These are phyloP conservation scores for Pythium apleroticum DNA, from an alignment of 352 stramenopile species.

Conservation along the genomic window DNA sequence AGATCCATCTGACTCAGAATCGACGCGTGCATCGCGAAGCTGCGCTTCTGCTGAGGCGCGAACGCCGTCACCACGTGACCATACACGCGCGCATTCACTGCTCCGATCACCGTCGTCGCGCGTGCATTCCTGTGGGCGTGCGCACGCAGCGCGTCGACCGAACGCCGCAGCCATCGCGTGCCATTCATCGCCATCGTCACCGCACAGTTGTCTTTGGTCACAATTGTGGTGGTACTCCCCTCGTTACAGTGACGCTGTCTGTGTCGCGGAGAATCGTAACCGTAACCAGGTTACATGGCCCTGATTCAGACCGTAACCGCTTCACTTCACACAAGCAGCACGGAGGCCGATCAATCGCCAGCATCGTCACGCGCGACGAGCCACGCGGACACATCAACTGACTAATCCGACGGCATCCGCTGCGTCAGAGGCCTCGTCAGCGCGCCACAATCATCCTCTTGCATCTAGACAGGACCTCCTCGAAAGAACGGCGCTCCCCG, in stretches of 20 bases:
- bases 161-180: slow-evolving; percentile 18
- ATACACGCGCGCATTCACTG: background rate
- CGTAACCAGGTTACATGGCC: background rate
- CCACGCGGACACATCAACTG: background rate
- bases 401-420: background rate
- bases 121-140: background rate
- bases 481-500: background rate
- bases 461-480: background rate
- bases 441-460: background rate
- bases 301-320: background rate
- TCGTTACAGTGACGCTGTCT: background rate
- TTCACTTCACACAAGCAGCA: background rate
- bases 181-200: slow-evolving; percentile 20
- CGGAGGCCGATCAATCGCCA: background rate
- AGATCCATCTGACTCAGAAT: slow-evolving; percentile 75
- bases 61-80: background rate
- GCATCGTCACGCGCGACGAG: background rate
- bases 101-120: background rate
- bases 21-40: slow-evolving; percentile 68
- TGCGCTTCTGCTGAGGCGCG: slow-evolving; percentile 32
- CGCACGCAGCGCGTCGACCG: background rate
- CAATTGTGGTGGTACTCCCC: background rate
- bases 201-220: background rate
- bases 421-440: background rate
- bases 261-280: background rate